Evolutionary conservation across 169 alveolate species (phyloP).

Genomic region (Haemoproteus tartakovskyi): DNA sequence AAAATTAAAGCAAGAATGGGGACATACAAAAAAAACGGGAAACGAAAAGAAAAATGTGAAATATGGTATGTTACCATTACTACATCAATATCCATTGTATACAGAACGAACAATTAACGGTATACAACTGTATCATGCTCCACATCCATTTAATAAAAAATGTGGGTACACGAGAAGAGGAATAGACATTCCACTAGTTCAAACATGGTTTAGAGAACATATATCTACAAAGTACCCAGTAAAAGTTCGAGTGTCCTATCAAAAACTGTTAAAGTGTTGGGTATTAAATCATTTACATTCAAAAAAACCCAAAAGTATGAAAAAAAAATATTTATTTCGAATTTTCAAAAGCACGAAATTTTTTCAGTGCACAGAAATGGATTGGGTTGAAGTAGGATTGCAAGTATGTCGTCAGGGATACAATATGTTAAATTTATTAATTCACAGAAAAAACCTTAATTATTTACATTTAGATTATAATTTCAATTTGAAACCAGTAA

Average conservation of each 20-base stretch:
- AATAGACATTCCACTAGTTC: slow-evolving; percentile 95
- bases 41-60: slow-evolving; percentile 12
- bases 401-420: slow-evolving; percentile 99
- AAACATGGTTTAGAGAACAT: slow-evolving; percentile 98
- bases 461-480: slow-evolving; percentile 99
- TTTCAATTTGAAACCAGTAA: slow-evolving; percentile 99
- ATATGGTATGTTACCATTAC: slow-evolving; percentile 68
- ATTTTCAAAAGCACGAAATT: slow-evolving; percentile 97
- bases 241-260: slow-evolving; percentile 97
- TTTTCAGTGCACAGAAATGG: slow-evolving; percentile 97
- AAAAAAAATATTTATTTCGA: slow-evolving; percentile 90
- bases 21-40: slow-evolving; percentile 2
- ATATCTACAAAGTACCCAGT: slow-evolving; percentile 97
- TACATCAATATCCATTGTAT: slow-evolving; percentile 68
- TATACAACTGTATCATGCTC: slow-evolving; percentile 92
- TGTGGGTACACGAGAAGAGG: slow-evolving; percentile 96
- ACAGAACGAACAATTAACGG: slow-evolving; percentile 76
- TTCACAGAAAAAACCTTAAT: slow-evolving; percentile 97
- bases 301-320: slow-evolving; percentile 91
- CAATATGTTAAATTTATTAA: slow-evolving; percentile 97
- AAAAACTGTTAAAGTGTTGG: slow-evolving; percentile 97
- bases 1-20: background rate
- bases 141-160: slow-evolving; percentile 97
- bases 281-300: slow-evolving; percentile 94
- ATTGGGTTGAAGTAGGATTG: slow-evolving; percentile 99